Evolutionary conservation across 257 asterid genomes (phyloP).

Genomic region (Solanum raphanifolium): DNA sequence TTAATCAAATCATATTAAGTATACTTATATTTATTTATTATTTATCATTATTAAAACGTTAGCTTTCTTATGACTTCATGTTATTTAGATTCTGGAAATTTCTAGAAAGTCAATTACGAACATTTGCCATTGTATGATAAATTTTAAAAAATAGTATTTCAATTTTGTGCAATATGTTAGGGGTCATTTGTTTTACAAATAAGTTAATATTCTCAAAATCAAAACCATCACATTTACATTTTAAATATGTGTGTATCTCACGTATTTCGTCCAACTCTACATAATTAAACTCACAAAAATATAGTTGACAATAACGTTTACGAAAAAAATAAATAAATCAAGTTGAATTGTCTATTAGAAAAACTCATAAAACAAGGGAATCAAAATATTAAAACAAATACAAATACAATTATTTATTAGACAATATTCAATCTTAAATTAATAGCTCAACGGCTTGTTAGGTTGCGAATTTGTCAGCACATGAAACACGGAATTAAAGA

Average conservation of each 20-base stretch:
- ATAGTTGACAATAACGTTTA: background rate
- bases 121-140: background rate
- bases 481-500: background rate
- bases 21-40: background rate
- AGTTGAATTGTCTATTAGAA: background rate
- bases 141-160: background rate
- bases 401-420: background rate
- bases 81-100: background rate
- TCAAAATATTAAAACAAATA: background rate
- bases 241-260: background rate
- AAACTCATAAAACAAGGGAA: background rate
- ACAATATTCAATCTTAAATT: background rate
- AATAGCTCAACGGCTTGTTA: background rate
- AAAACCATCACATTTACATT: background rate
- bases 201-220: background rate
- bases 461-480: background rate
- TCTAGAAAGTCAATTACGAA: background rate
- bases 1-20: background rate
- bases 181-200: background rate
- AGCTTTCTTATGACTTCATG: background rate
- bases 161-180: background rate
- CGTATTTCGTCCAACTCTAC: background rate
- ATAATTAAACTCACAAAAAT: background rate
- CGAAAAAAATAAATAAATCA: background rate
- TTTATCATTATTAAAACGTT: background rate